Evolutionary conservation across 495 filamentous ascomycete genomes (phyloP), one percentile per base, ranked within the genome.

Genomic region (Mytilinidion resinicola): DNA sequence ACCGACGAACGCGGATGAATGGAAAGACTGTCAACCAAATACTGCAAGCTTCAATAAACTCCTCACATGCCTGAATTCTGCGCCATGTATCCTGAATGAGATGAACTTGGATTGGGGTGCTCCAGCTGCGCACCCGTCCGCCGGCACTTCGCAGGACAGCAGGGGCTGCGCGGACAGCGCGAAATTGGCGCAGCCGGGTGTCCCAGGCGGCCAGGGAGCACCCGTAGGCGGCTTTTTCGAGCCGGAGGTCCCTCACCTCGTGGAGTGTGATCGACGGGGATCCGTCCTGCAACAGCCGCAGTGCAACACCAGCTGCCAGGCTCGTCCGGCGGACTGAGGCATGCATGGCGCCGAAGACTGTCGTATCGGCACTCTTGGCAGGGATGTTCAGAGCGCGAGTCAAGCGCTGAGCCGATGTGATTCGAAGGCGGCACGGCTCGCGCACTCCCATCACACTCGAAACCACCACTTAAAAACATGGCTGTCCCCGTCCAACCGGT

Each of bases 401-500:
- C 39, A 12, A 42, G 12, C 39, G 39, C 11, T 12, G 12, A 42
- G 39, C 39, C 12, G 11, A 14, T 42, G 12, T 42, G 39, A 42
- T 12, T 42, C 39, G 42, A 19, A 53, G 54, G 49, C 59, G 59
- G 59, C 46, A 62, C 59, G 59, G 57, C 17, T 46, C 37, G 57
- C 14, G 10, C 36, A 25, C n/a, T 3, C 12, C 39, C 39, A 42
- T 36, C 48, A 39, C 53, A 37, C 54, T 25, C 57, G 37, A 37
- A 46, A 37, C 61, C 41, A 53, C 56, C 56, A 39, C 19, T 62
- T 66, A 66, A 66, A 59, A 66, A 46, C 59, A 55, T 62, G 63
- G 59, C 63, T 38, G 50, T 56, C 59, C 63, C 63, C 59, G 33
- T 41, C 47, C 62, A 57, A 55, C 59, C 59, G 62, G 62, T 66